Evolutionary conservation across 768 basidiomycete genomes (phyloP).

Genomic region (Phallus indusiatus): DNA sequence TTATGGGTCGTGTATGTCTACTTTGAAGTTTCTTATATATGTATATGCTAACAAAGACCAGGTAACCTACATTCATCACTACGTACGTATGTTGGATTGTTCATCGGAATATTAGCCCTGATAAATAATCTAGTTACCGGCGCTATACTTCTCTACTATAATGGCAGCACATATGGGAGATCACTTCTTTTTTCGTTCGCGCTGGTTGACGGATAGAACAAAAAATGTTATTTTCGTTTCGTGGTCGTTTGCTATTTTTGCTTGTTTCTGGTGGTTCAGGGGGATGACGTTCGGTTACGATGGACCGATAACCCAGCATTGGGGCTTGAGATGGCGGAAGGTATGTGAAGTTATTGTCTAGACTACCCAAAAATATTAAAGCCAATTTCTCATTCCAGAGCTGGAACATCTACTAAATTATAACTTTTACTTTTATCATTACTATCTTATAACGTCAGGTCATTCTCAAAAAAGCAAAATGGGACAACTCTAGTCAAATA

Average conservation of each 20-base stretch:
- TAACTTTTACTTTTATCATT: background rate
- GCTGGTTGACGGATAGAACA: conserved; percentile 46
- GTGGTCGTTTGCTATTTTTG: conserved; percentile 47
- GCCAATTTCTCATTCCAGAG: conserved; percentile 10
- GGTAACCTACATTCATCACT: conserved; percentile 86
- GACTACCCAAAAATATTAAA: background rate
- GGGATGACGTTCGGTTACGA: conserved; percentile 83
- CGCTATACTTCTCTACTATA: conserved; percentile 92
- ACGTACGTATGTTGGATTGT: conserved; percentile 42
- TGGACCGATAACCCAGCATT: conserved; percentile 75
- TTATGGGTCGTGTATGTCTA: conserved; percentile 86
- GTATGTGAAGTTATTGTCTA: conserved; percentile 23
- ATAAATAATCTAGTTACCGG: conserved; percentile 57
- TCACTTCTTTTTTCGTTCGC: conserved; percentile 82
- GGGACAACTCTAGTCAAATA: background rate
- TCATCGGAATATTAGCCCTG: background rate
- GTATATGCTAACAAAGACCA: background rate
- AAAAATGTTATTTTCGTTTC: conserved; percentile 68
- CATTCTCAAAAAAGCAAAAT: background rate
- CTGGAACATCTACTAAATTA: conserved; percentile 19
- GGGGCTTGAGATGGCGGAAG: conserved; percentile 73
- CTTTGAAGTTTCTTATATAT: background rate
- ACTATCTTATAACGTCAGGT: no score
- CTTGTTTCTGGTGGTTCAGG: conserved; percentile 94
- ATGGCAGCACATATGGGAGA: conserved; percentile 88